Evolutionary conservation across 148 eudicot species (phyloP).

Genomic region (Chenopodium formosanum): DNA sequence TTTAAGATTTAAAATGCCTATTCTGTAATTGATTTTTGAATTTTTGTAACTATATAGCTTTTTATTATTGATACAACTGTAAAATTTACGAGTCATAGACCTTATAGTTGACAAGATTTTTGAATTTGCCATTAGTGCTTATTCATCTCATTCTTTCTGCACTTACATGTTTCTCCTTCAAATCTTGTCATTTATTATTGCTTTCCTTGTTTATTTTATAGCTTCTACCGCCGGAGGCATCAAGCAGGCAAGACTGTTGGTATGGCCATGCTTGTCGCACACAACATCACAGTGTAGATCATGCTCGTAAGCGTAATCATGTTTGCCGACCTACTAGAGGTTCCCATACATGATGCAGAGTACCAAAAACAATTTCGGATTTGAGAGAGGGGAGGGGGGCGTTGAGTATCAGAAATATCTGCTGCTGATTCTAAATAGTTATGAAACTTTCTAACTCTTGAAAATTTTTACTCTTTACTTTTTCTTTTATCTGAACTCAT

Average conservation of each 20-base stretch:
- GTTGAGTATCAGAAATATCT: not conserved
- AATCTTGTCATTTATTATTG: not conserved
- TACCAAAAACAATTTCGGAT: no score
- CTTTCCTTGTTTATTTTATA: conserved; percentile 12
- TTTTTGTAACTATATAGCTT: no score
- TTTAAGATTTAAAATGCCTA: no score
- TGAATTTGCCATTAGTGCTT: not conserved
- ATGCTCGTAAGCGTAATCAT: conserved; percentile 79
- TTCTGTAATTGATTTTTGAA: no score
- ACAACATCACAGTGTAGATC: conserved; percentile 74
- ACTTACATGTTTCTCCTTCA: not conserved
- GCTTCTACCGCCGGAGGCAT: conserved; percentile 65
- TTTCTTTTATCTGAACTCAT: not conserved
- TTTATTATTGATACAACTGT: no score
- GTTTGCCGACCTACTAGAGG: conserved; percentile 93
- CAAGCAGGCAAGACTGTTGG: conserved; percentile 78
- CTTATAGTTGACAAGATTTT: not conserved
- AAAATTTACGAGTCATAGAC: no score
- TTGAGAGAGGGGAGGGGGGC: not conserved
- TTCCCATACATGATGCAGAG: conserved; percentile 16
- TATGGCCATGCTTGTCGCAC: conserved; percentile 87
- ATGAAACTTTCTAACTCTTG: not conserved
- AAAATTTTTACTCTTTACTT: not conserved
- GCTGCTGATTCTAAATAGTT: not conserved
- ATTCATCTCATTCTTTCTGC: not conserved